Conservation (phyloP, 306 rosid genomes). For the cucumber (Cucumis sativus) region DNA sequence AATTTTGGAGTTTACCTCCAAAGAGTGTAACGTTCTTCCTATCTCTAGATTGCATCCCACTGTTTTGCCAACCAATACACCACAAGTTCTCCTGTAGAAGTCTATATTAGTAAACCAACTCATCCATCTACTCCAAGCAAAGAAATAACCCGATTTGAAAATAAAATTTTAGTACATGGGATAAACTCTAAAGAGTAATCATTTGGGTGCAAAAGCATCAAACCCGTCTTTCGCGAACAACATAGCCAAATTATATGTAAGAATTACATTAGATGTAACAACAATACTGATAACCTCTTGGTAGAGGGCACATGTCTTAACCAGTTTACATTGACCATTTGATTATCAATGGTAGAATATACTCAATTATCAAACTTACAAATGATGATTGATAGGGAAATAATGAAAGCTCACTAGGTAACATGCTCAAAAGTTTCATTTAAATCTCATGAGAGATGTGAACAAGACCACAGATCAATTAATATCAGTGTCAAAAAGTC, state of each 20-base stretch:
- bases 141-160: slow-evolving; percentile 7
- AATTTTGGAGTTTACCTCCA: slow-evolving; percentile 59
- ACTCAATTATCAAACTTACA: background rate
- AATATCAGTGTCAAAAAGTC: background rate
- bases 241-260: background rate
- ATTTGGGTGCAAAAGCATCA: background rate
- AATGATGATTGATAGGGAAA: background rate
- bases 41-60: slow-evolving; percentile 80
- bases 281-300: background rate
- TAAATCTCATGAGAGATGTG: slow-evolving; percentile 3
- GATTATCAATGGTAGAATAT: background rate
- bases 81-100: slow-evolving; percentile 61
- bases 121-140: background rate
- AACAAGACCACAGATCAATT: background rate
- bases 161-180: background rate
- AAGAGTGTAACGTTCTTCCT: slow-evolving; percentile 72
- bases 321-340: background rate
- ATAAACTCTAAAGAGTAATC: background rate
- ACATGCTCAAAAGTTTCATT: background rate
- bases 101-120: slow-evolving; percentile 11
- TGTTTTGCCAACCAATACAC: slow-evolving; percentile 99
- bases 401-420: background rate
- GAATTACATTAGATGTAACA: background rate
- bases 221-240: background rate
- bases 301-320: too few relatives aligned